phyloP scores from a whole-genome alignment of 768 basidiomycete species.

The Glaciozyma martinii region DNA sequence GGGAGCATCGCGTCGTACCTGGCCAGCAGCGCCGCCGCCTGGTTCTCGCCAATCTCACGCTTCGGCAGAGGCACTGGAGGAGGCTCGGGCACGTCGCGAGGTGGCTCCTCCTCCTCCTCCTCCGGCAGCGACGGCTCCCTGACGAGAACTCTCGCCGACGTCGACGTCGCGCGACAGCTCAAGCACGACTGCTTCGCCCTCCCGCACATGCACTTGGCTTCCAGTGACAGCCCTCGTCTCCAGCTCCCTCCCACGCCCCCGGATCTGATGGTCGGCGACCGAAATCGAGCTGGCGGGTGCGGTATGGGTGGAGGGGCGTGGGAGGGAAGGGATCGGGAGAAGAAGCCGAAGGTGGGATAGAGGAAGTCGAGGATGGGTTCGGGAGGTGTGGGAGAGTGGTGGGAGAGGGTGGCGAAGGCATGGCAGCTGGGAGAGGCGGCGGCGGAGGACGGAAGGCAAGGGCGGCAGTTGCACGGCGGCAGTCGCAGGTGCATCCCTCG shows the following conservation, averaged over 20 bases:
- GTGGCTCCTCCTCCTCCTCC: neutral
- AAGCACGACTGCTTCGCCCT: neutral
- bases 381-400: neutral
- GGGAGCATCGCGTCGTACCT: no score
- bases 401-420: neutral
- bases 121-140: neutral
- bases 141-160: neutral
- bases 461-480: neutral
- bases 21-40: no score
- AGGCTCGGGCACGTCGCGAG: no score
- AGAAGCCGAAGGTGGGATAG: conserved; percentile 30
- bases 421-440: neutral
- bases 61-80: no score
- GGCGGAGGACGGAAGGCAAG: neutral
- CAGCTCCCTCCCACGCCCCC: neutral
- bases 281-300: neutral
- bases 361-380: conserved; percentile 19
- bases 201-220: conserved; percentile 16
- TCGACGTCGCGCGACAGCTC: neutral
- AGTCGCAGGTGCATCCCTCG: neutral
- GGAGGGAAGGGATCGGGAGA: conserved; percentile 24
- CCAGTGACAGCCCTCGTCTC: neutral
- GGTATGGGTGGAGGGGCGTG: neutral
- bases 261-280: neutral
- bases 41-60: no score